phyloP scores from a whole-genome alignment of 78 protist genomes.

The Planoprotostelium fungivorum region DNA sequence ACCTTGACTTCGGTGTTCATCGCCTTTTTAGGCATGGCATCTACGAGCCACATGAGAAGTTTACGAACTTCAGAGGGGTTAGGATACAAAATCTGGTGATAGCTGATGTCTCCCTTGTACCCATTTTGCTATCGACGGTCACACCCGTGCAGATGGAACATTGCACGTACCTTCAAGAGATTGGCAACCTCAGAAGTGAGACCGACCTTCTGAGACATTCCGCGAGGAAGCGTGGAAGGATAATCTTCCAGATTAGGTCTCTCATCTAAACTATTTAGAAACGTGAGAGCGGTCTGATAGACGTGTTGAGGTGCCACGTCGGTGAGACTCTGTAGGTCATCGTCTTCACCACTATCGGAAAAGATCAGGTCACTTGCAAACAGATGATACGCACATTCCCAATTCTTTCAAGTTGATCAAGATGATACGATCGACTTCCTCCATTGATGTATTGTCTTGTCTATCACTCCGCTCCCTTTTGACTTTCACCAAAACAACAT shows the following conservation, averaged over 20 bases:
- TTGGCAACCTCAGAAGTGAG: conserved; percentile 29
- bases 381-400: conserved; percentile 27
- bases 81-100: conserved; percentile 64
- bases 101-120: conserved; percentile 50
- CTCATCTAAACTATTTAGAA: conserved; percentile 33
- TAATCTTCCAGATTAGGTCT: conserved; percentile 22
- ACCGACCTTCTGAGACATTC: conserved; percentile 52
- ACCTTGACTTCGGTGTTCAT: background rate
- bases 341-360: conserved; percentile 21
- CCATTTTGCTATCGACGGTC: conserved; percentile 23
- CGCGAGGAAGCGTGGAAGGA: conserved; percentile 49
- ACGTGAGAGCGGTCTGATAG: conserved; percentile 26
- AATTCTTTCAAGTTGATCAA: conserved; percentile 46
- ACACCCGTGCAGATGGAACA: background rate
- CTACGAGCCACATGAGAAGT: conserved; percentile 55
- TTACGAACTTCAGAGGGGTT: conserved; percentile 43
- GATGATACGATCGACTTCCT: conserved; percentile 56
- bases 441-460: no score
- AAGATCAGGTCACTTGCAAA: background rate
- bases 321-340: conserved; percentile 25
- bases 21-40: conserved; percentile 34
- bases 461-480: no score
- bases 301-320: conserved; percentile 44
- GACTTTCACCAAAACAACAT: no score
- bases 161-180: conserved; percentile 18